Conservation (phyloP, 2,329 filamentous ascomycete species). For the Cercospora sp. region DNA sequence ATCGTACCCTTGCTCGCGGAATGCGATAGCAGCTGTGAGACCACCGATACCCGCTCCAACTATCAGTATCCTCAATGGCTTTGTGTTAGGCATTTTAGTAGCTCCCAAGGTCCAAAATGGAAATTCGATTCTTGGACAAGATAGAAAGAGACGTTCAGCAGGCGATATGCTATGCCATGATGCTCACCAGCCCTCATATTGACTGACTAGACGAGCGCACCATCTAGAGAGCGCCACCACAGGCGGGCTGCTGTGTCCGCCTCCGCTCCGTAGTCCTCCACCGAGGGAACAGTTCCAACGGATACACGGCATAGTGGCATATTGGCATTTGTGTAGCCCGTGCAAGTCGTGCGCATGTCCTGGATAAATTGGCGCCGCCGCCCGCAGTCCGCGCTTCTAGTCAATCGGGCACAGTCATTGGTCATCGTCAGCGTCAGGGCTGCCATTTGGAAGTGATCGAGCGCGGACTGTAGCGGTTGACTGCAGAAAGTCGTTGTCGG, state of each 20-base stretch:
- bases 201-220: background rate
- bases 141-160: background rate
- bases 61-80: background rate
- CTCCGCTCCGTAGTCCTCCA: background rate
- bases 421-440: background rate
- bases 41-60: constrained; percentile 5
- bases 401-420: background rate
- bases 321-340: background rate
- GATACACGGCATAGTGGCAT: background rate
- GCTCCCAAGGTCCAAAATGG: background rate
- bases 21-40: constrained; percentile 6
- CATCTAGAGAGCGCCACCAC: background rate
- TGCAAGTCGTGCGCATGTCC: background rate
- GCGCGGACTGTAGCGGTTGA: background rate
- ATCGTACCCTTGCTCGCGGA: constrained; percentile 9
- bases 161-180: background rate
- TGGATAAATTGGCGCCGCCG: background rate
- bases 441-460: background rate
- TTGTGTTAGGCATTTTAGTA: background rate
- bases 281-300: background rate
- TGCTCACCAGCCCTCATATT: background rate
- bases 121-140: background rate
- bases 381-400: background rate
- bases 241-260: background rate
- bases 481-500: background rate